A percentile compares a stretch with the other conserved stretches of the same genome.
Evolutionary conservation across 441 rosid species (phyloP).

Genomic region (Eutrema salsugineum): DNA sequence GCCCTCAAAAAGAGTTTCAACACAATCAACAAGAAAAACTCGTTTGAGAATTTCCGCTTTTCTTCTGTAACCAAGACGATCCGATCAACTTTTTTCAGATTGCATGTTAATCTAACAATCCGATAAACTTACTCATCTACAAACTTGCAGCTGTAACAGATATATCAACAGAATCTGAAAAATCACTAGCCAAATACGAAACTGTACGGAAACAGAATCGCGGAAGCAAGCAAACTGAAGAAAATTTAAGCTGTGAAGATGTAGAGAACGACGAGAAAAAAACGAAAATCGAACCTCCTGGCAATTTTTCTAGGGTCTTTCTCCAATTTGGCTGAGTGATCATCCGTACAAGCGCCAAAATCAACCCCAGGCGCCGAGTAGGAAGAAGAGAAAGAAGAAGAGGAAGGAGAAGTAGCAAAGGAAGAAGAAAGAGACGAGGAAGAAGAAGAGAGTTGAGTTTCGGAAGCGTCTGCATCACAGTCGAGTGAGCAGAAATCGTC

Average conservation of each 20-base stretch:
- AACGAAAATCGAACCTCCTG: slow-evolving; percentile 47
- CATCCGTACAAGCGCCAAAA: slow-evolving; percentile 13
- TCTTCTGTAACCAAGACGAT: neutral
- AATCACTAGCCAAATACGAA: neutral
- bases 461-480: slow-evolving; percentile 2
- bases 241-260: neutral
- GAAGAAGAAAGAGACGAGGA: neutral
- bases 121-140: neutral
- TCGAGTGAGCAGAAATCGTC: slow-evolving; percentile 13
- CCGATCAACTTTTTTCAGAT: neutral
- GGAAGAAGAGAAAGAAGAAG: slow-evolving; percentile 3
- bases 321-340: slow-evolving; percentile 15
- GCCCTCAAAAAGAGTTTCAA: neutral
- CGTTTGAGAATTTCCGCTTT: neutral
- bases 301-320: slow-evolving; percentile 82
- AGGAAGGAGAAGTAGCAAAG: neutral
- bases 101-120: neutral
- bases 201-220: neutral
- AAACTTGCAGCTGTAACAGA: neutral
- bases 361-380: neutral
- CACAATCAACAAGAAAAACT: neutral
- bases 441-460: slow-evolving; percentile 11
- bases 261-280: neutral
- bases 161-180: neutral
- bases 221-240: neutral